These are phyloP conservation scores for Clonostachys byssicola DNA, from an alignment of 2,329 filamentous ascomycete genomes.

Conservation along the genomic window DNA sequence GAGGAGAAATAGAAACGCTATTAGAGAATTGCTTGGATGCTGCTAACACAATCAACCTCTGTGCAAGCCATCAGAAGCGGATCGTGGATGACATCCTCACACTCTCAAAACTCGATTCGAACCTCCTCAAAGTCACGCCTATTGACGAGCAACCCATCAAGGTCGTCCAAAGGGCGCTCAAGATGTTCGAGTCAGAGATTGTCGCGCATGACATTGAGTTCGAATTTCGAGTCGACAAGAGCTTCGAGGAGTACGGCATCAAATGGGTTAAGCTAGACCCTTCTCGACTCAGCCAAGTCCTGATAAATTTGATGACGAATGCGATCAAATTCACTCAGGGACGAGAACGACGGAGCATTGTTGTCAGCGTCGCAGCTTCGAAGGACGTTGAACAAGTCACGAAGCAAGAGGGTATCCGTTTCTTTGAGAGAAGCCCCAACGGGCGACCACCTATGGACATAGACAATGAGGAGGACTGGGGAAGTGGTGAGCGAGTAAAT, in stretches of 20 bases:
- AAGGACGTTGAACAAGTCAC: slow-evolving; percentile 38
- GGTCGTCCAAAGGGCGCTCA: slow-evolving; percentile 64
- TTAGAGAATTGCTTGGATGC: slow-evolving; percentile 63
- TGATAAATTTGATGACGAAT: slow-evolving; percentile 73
- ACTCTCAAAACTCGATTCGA: slow-evolving; percentile 66
- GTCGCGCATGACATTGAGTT: slow-evolving; percentile 68
- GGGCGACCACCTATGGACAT: slow-evolving; percentile 29
- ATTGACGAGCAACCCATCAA: slow-evolving; percentile 65
- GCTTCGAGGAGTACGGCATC: slow-evolving; percentile 59
- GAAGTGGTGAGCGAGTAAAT: slow-evolving; percentile 64
- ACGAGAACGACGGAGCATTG: slow-evolving; percentile 54
- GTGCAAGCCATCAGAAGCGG: slow-evolving; percentile 73
- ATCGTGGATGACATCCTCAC: slow-evolving; percentile 67
- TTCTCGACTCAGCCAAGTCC: slow-evolving; percentile 67
- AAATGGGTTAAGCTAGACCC: slow-evolving; percentile 75
- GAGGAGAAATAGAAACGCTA: slow-evolving; percentile 40
- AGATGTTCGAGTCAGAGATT: slow-evolving; percentile 77
- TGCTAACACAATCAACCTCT: slow-evolving; percentile 77
- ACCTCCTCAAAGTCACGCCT: slow-evolving; percentile 65
- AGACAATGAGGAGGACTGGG: slow-evolving; percentile 61
- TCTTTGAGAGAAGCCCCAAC: slow-evolving; percentile 40
- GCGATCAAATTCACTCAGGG: slow-evolving; percentile 63
- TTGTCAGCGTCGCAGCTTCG: slow-evolving; percentile 62
- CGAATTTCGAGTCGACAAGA: slow-evolving; percentile 64
- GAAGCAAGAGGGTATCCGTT: slow-evolving; percentile 30